Percentiles rank a stretch among this genome's conserved stretches.
These are phyloP conservation scores for Fusarium sp. DNA, from an alignment of 2,329 filamentous ascomycete genomes.

Conservation along the genomic window DNA sequence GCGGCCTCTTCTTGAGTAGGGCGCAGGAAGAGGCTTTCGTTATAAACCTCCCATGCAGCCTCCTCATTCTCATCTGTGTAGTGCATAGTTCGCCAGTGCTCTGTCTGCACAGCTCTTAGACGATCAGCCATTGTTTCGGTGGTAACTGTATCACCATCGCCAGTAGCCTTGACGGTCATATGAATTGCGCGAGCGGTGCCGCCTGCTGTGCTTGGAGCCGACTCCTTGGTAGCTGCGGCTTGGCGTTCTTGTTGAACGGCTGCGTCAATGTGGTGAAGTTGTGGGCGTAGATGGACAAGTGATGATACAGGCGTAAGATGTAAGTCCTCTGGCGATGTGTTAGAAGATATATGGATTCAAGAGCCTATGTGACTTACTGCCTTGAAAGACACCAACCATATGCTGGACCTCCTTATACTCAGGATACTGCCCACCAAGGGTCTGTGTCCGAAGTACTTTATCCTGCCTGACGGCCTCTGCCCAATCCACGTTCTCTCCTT, in stretches of 20 bases:
- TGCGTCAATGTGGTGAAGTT: constrained; percentile 94
- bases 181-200: constrained; percentile 80
- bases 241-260: constrained; percentile 74
- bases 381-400: constrained; percentile 92
- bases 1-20: constrained; percentile 29
- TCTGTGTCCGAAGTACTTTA: constrained; percentile 82
- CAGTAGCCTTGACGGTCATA: constrained; percentile 84
- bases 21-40: constrained; percentile 71
- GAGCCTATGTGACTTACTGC: constrained; percentile 66
- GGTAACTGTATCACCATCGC: constrained; percentile 72
- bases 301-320: constrained; percentile 87
- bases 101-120: constrained; percentile 81
- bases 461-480: constrained; percentile 75
- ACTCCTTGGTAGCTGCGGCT: constrained; percentile 54
- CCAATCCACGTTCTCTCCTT: constrained; percentile 69
- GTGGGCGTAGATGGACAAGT: constrained; percentile 88
- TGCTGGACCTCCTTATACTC: constrained; percentile 80
- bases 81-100: constrained; percentile 82
- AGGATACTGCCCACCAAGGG: constrained; percentile 83
- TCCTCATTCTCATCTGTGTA: constrained; percentile 86
- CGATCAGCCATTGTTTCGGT: constrained; percentile 80
- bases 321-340: constrained; percentile 72
- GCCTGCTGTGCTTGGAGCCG: constrained; percentile 47
- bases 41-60: constrained; percentile 80
- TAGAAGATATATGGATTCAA: constrained; percentile 12